These are phyloP conservation scores for Spinellus fusiger DNA, from an alignment of 192 early-diverging fungal genomes.

Conservation along the genomic window DNA sequence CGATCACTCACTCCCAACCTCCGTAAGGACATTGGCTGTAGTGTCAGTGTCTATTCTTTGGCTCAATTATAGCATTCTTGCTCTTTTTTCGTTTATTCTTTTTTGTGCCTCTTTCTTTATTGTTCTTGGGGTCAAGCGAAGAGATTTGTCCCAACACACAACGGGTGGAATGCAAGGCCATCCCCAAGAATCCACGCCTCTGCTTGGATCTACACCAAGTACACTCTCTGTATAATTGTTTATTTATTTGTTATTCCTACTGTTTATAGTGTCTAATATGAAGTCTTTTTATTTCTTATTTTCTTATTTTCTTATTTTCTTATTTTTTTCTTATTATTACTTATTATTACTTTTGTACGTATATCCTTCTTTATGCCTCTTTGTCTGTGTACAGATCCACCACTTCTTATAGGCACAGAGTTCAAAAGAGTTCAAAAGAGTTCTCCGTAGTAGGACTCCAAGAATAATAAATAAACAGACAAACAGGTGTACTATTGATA, in stretches of 20 bases:
- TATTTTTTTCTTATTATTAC: neutral
- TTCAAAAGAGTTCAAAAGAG: too few species aligned
- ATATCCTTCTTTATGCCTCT: neutral
- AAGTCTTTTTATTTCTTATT: too few species aligned
- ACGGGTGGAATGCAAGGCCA: neutral
- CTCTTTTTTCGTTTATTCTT: conserved; percentile 6
- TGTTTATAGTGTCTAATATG: too few species aligned
- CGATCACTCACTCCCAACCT: neutral
- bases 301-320: too few species aligned
- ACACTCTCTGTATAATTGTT: neutral
- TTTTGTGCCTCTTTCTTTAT: conserved; percentile 19
- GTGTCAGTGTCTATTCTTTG: conserved; percentile 9
- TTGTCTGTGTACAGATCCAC: too few species aligned
- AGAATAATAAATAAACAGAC: too few species aligned
- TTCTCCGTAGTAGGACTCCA: too few species aligned
- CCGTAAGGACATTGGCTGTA: neutral
- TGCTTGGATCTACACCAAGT: neutral
- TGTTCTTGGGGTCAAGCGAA: conserved; percentile 1
- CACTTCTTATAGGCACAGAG: too few species aligned
- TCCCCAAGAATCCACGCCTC: conserved; percentile 9
- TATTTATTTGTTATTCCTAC: neutral
- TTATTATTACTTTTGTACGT: neutral
- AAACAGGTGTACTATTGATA: too few species aligned
- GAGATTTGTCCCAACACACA: neutral
- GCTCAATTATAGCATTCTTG: conserved; percentile 8